Conservation (phyloP, 352 stramenopile genomes). For the Nothophytophthora sp. region DNA sequence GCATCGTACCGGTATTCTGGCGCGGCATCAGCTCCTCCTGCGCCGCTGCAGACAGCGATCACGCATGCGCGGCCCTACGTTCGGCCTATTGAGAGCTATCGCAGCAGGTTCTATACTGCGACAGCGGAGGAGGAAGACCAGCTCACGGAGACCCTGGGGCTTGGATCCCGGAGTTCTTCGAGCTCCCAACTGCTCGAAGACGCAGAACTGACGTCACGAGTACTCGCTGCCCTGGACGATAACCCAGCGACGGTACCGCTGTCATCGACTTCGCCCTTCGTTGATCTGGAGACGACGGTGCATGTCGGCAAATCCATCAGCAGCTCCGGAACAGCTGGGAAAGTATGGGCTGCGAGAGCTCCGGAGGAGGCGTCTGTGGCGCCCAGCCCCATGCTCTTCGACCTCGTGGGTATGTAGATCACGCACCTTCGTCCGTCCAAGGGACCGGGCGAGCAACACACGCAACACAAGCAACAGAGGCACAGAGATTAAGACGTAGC, state of each 20-base stretch:
- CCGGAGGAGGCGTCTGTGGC: slow-evolving; percentile 11
- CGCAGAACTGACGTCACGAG: slow-evolving; percentile 50
- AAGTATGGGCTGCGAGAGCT: slow-evolving; percentile 9
- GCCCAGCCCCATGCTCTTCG: not conserved
- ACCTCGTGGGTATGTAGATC: slow-evolving; percentile 4
- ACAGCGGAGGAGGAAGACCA: slow-evolving; percentile 1
- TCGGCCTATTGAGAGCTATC: slow-evolving; percentile 51
- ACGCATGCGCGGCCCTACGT: slow-evolving; percentile 60
- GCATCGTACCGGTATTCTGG: slow-evolving; percentile 6
- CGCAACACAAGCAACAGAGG: too few species aligned
- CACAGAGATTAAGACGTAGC: too few species aligned
- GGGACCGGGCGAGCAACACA: too few species aligned
- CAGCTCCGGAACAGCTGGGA: too few species aligned
- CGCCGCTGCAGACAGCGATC: slow-evolving; percentile 46
- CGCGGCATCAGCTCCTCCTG: slow-evolving; percentile 1
- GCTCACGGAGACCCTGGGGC: slow-evolving; percentile 6
- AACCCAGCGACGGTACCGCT: slow-evolving; percentile 10
- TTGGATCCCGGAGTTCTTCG: slow-evolving; percentile 34
- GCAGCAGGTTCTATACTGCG: slow-evolving; percentile 12
- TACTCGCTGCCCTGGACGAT: slow-evolving; percentile 57
- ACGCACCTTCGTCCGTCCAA: too few species aligned
- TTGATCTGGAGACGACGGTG: not conserved
- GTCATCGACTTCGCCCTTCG: slow-evolving; percentile 3
- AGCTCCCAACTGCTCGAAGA: slow-evolving; percentile 54
- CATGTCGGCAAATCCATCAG: not conserved